Evolutionary conservation across 2,329 filamentous ascomycete genomes (phyloP), one percentile per base, ranked within the genome.

Genomic region (Penicillium capsulatum): DNA sequence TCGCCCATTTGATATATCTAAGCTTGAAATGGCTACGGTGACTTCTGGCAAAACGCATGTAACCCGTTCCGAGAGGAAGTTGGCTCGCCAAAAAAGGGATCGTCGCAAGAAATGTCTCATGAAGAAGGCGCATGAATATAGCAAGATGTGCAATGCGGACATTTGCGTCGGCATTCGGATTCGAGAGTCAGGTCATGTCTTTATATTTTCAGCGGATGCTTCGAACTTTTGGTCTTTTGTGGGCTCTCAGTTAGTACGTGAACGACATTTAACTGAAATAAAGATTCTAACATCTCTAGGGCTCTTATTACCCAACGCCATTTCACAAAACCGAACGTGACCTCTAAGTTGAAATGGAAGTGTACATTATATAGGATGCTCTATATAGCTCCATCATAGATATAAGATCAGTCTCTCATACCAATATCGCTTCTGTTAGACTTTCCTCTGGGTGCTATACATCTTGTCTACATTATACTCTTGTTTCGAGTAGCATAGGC

Each of bases 81-180:
- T 26, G n/a, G 37, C 20, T 13, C 34, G 20, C 34, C 40, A 46
- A 19, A 46, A 37, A 32, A 36, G 40, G 31, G 37, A 13, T 28
- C 36, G 39, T 36, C 43, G 39, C 26, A 42, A 39, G 17, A 32
- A 15, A 31, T 42, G 19, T 31, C 17, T 44, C 13, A 43, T 46
- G 40, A 46, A 32, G 28, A 48, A 45, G 38, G 42, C 42, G 17
- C 42, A 14, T 16, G 42, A 45, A 33, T 48, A 48, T 31, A 48
- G 45, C 35, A 44, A 34, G 34, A 38, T 44, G 31, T 47, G 41
- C 22, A 32, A 47, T 11, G 41, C 44, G 32, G 44, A 47, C 34
- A 35, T 47, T 10, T 44, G 36, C 20, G 22, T 47, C 29, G 44
- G 41, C 10, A 38, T 54, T 47, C 54, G 55, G 51, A 26, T 50